A percentile compares a stretch with the other conserved stretches of the same genome.
Conservation (phyloP, 2,329 filamentous ascomycete genomes). For the Alternaria gansuensis region DNA sequence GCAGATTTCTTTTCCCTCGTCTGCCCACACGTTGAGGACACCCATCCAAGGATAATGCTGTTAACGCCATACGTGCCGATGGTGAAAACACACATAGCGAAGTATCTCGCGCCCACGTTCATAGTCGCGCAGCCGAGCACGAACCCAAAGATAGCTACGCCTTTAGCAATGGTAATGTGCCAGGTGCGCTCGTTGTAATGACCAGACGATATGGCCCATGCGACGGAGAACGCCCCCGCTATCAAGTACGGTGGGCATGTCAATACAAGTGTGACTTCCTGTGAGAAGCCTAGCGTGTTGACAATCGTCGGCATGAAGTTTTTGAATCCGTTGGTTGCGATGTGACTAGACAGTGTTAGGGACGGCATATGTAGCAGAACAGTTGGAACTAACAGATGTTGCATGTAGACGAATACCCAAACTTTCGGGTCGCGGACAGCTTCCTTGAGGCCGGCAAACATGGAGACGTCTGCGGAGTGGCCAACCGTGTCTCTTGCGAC, state of each 20-base stretch:
- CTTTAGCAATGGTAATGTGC: constrained; percentile 53
- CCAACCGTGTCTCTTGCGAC: constrained; percentile 60
- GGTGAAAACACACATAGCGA: constrained; percentile 25
- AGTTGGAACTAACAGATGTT: constrained; percentile 57
- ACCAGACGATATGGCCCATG: constrained; percentile 49
- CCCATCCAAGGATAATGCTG: constrained; percentile 53
- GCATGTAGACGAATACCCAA: constrained; percentile 60
- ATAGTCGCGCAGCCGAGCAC: constrained; percentile 49
- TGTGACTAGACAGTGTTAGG: constrained; percentile 11
- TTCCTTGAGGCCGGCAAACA: constrained; percentile 54
- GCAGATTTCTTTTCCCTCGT: constrained; percentile 58
- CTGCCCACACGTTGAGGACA: constrained; percentile 54
- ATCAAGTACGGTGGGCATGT: constrained; percentile 48
- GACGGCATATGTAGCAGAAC: constrained; percentile 63
- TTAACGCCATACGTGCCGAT: constrained; percentile 36
- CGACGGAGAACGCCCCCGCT: constrained; percentile 31
- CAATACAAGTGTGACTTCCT: constrained; percentile 61
- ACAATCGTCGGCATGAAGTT: constrained; percentile 60
- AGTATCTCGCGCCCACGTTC: constrained; percentile 49
- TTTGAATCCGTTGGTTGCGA: constrained; percentile 31
- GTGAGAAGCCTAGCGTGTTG: constrained; percentile 60
- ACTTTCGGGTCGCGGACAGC: constrained; percentile 61
- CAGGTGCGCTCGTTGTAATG: constrained; percentile 54
- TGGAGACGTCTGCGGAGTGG: constrained; percentile 50
- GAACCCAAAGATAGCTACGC: constrained; percentile 51